Conservation (phyloP, 768 basidiomycete genomes). For the Mycena sanguinolenta region DNA sequence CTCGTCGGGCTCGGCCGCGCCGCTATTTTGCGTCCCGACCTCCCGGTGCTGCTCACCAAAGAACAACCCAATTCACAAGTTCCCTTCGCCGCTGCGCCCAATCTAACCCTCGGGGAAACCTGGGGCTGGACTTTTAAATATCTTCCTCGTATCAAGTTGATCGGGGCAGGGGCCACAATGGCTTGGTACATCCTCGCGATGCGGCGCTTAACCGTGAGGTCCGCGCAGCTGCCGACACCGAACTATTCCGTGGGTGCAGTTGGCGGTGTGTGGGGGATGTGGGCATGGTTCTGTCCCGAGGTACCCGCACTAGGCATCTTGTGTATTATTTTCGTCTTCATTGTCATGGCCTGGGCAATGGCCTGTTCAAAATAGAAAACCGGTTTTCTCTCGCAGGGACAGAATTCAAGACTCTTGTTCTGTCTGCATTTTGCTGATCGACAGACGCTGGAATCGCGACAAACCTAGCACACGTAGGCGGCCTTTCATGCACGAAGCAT, state of each 20-base stretch:
- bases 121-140: conserved; percentile 42
- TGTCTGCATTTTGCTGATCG: too few relatives aligned
- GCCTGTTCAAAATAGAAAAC: background rate
- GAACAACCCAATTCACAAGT: conserved; percentile 38
- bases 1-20: conserved; percentile 83
- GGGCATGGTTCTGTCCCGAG: conserved; percentile 54
- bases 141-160: conserved; percentile 64
- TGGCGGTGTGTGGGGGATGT: conserved; percentile 59
- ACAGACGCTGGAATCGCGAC: too few relatives aligned
- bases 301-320: background rate
- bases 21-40: conserved; percentile 71
- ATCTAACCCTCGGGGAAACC: conserved; percentile 36
- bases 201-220: conserved; percentile 56
- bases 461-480: too few relatives aligned
- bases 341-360: background rate
- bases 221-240: conserved; percentile 21
- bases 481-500: too few relatives aligned
- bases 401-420: too few relatives aligned
- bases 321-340: background rate
- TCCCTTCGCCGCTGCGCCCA: conserved; percentile 58
- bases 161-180: conserved; percentile 74
- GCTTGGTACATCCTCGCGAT: conserved; percentile 80
- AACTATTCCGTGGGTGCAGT: conserved; percentile 51
- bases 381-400: too few relatives aligned
- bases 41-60: conserved; percentile 60